A percentile compares a stretch with the other conserved stretches of the same genome.
phyloP scores from a whole-genome alignment of 1,284 basidiomycete genomes.

The Sporisorium reilianum region DNA sequence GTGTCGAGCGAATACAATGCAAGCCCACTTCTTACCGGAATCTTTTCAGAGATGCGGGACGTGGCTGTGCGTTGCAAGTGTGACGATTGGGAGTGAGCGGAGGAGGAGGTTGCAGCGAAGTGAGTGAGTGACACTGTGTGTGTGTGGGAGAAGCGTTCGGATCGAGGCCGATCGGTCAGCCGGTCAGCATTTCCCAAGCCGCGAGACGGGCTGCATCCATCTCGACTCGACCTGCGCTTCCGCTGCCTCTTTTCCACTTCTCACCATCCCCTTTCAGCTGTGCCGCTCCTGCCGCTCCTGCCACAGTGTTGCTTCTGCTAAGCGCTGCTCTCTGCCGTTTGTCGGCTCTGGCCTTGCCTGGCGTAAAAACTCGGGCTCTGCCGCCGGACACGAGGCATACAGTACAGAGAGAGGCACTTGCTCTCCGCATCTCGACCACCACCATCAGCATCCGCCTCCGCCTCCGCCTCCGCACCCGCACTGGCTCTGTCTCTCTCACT shows the following conservation, averaged over 20 bases:
- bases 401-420: background rate
- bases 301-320: background rate
- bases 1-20: background rate
- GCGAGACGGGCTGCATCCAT: background rate
- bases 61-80: constrained; percentile 2
- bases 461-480: background rate
- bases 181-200: background rate
- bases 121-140: background rate
- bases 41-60: no score
- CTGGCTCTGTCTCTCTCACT: background rate
- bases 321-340: constrained; percentile 2
- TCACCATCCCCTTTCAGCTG: background rate
- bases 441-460: background rate
- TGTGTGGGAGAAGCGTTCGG: background rate
- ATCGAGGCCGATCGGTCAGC: background rate
- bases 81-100: background rate
- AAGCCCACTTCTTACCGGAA: no score
- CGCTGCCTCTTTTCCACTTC: background rate
- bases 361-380: constrained; percentile 4
- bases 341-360: constrained; percentile 9
- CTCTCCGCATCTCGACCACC: constrained; percentile 5
- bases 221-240: constrained; percentile 1
- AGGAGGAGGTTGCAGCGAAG: background rate
- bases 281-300: constrained; percentile 1
- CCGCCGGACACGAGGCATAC: constrained; percentile 10